Evolutionary conservation across 2,329 filamentous ascomycete genomes (phyloP).

Genomic region (Colletotrichum lupini): DNA sequence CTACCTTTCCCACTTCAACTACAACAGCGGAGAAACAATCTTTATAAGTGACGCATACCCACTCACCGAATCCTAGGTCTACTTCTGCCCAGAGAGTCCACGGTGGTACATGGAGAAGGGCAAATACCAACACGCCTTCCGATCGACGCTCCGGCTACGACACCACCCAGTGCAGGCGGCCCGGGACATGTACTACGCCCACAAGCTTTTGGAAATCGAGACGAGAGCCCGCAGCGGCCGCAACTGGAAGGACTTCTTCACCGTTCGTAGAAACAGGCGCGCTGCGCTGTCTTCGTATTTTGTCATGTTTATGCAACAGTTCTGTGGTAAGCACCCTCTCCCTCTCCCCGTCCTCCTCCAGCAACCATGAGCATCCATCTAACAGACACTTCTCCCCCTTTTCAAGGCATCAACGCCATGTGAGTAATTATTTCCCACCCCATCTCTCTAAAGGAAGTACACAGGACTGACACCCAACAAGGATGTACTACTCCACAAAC

Average conservation of each 20-base stretch:
- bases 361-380: neutral
- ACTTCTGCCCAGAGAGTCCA: constrained; percentile 64
- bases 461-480: constrained; percentile 36
- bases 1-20: too few species aligned
- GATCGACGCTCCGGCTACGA: constrained; percentile 57
- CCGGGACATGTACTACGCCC: constrained; percentile 62
- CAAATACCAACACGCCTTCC: constrained; percentile 55
- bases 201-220: constrained; percentile 50
- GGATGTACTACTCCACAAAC: constrained; percentile 66
- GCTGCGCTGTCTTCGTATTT: constrained; percentile 51
- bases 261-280: constrained; percentile 48
- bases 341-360: fast-evolving
- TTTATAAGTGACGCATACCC: neutral
- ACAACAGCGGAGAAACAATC: neutral
- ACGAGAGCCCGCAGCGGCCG: constrained; percentile 41
- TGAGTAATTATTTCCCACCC: neutral
- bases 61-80: constrained; percentile 46
- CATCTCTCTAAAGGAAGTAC: neutral
- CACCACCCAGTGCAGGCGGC: constrained; percentile 60
- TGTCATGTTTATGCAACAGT: constrained; percentile 51
- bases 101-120: constrained; percentile 65
- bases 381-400: neutral
- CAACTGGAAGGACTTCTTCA: constrained; percentile 50
- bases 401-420: constrained; percentile 57
- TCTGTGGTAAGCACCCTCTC: constrained; percentile 40